phyloP scores from a whole-genome alignment of 352 stramenopile genomes.

The Chrysophaeum taylorii region DNA sequence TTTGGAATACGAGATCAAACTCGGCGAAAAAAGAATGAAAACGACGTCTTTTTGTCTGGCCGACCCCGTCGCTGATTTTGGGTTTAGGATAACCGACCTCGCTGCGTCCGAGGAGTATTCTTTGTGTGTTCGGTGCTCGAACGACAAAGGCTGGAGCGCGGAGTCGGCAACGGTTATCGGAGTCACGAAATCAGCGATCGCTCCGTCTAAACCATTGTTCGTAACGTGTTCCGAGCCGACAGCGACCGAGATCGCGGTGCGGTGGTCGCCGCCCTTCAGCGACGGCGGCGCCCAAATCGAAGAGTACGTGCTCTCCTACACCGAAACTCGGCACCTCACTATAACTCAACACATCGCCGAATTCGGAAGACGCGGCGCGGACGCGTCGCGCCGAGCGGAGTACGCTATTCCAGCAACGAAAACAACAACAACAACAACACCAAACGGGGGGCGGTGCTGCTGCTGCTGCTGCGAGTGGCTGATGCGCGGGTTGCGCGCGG shows the following conservation, averaged over 20 bases:
- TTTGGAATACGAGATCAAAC: constrained; percentile 20
- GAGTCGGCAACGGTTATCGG: too few relatives aligned
- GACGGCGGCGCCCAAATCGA: constrained; percentile 26
- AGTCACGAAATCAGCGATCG: constrained; percentile 6
- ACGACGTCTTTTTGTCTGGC: neutral
- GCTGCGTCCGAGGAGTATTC: neutral
- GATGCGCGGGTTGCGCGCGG: constrained; percentile 13
- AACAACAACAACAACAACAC: constrained; percentile 24
- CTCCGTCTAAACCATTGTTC: constrained; percentile 22
- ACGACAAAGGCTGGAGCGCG: too few relatives aligned
- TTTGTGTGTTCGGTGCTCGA: too few relatives aligned
- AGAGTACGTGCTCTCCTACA: constrained; percentile 18
- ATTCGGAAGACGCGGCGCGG: constrained; percentile 18
- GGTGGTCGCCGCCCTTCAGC: constrained; percentile 28
- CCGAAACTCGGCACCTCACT: constrained; percentile 1
- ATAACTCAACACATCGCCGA: neutral
- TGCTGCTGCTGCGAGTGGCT: constrained; percentile 18
- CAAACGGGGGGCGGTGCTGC: constrained; percentile 16
- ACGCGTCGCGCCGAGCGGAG: too few relatives aligned
- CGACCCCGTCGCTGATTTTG: neutral
- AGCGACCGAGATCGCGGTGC: constrained; percentile 25
- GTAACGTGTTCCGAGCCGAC: constrained; percentile 19
- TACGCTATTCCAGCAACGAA: too few relatives aligned
- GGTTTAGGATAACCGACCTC: neutral
- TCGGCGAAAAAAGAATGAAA: constrained; percentile 17